Evolutionary conservation across 768 basidiomycete genomes (phyloP).

Genomic region (Mycena amicta): DNA sequence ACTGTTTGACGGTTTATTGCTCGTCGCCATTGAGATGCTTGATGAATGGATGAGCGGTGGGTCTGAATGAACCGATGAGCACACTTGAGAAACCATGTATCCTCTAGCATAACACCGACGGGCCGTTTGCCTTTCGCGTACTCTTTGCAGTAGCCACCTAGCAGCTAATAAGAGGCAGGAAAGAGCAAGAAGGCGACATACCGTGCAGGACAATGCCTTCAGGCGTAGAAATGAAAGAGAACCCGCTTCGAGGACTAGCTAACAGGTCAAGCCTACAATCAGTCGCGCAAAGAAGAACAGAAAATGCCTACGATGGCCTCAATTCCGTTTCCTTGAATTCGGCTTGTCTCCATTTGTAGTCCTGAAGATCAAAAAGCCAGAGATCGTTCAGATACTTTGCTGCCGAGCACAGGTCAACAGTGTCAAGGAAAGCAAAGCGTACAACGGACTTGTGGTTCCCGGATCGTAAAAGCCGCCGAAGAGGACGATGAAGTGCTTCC

Average conservation of each 20-base stretch:
- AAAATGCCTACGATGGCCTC: constrained; percentile 64
- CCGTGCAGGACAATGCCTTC: constrained; percentile 86
- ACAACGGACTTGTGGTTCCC: constrained; percentile 75
- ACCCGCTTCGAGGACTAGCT: constrained; percentile 72
- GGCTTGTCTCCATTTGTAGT: constrained; percentile 83
- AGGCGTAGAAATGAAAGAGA: constrained; percentile 76
- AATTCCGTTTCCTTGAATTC: constrained; percentile 72
- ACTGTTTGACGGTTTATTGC: constrained; percentile 44
- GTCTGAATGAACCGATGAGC: constrained; percentile 26
- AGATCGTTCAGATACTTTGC: constrained; percentile 83
- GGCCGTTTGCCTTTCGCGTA: constrained; percentile 85
- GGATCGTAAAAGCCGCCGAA: constrained; percentile 94
- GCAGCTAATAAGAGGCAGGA: not conserved
- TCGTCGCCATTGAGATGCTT: constrained; percentile 24
- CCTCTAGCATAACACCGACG: constrained; percentile 84
- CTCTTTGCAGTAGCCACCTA: constrained; percentile 91
- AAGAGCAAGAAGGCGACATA: constrained; percentile 27
- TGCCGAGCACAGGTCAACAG: constrained; percentile 35
- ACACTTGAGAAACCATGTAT: constrained; percentile 85
- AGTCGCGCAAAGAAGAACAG: not conserved
- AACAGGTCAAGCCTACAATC: not conserved
- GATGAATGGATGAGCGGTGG: too few relatives aligned
- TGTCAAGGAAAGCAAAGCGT: not conserved
- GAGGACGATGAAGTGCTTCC: constrained; percentile 85
- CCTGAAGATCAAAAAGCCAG: constrained; percentile 85